These are phyloP conservation scores for Lipomyces yamadae DNA, from an alignment of 805 yeast species.

Conservation along the genomic window DNA sequence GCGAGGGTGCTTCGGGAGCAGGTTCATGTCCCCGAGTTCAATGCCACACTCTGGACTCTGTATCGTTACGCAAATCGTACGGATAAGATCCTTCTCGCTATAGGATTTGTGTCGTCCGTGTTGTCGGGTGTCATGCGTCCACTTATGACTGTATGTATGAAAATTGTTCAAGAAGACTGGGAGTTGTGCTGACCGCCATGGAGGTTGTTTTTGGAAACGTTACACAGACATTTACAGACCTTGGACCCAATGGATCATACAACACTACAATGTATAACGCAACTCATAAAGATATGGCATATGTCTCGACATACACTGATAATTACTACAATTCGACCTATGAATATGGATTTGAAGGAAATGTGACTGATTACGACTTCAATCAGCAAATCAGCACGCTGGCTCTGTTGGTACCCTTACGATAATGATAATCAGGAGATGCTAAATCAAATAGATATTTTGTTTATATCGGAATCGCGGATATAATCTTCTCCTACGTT, in stretches of 20 bases:
- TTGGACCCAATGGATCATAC: slow-evolving; percentile 44
- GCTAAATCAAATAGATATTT: slow-evolving; percentile 40
- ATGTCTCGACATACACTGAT: slow-evolving; percentile 1
- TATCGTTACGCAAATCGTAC: slow-evolving; percentile 46
- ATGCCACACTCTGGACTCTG: slow-evolving; percentile 41
- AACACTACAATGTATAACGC: slow-evolving; percentile 1
- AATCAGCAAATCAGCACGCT: slow-evolving; percentile 17
- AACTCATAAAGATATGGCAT: slow-evolving; percentile 9
- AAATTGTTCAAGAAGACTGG: background rate
- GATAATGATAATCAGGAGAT: background rate
- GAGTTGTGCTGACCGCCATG: slow-evolving; percentile 9
- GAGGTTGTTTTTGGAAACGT: slow-evolving; percentile 47
- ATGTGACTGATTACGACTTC: slow-evolving; percentile 17
- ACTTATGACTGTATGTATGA: slow-evolving; percentile 44
- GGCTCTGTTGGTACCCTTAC: slow-evolving; percentile 9
- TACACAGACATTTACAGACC: slow-evolving; percentile 47
- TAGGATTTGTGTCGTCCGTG: slow-evolving; percentile 45
- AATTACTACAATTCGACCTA: background rate
- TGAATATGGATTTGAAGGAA: background rate
- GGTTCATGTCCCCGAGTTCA: slow-evolving; percentile 37
- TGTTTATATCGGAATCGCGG: slow-evolving; percentile 49
- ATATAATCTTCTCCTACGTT: slow-evolving; percentile 37
- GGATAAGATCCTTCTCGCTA: slow-evolving; percentile 26
- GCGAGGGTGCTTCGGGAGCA: slow-evolving; percentile 46
- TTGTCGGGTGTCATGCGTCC: slow-evolving; percentile 45